Evolutionary conservation across 73 alveolate genomes (phyloP), one percentile per base, ranked within the genome.

Genomic region (Loxodes magnus): DNA sequence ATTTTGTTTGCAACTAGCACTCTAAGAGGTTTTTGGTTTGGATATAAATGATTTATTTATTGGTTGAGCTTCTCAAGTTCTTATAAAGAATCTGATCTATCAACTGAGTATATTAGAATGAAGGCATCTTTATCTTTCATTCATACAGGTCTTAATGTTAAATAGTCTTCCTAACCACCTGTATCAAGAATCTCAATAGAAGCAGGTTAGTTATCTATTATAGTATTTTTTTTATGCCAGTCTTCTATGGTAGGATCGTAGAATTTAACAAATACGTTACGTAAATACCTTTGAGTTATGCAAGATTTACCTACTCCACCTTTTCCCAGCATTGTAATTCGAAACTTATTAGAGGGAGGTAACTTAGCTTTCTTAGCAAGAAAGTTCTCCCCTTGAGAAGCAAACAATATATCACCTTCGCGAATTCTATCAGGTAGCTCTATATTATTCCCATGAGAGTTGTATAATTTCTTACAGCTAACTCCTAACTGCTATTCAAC

Each of bases 61-160:
- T n/a, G n/a, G n/a, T n/a, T n/a, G n/a, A 22, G 14, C 0, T 20
- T 6, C 5, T 22, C 41, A 4, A 42, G 23, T 6, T 28, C 4
- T 42, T 54, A 43, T n/a, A 54, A 54, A 38, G 67, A 41, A 26
- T 64, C 79, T 12, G 21, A 16, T 36, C 20, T 20, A 43, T 64
- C 67, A 14, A 64, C 38, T n/a, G 79, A 64, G 67, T 31, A 64
- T 20, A 64, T 64, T 16, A 56, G 37, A 23, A 64, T 64, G 39
- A 55, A 54, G 16, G 73, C 79, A 64, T 64, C 79, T n/a, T 22
- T 29, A 3, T 43, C 23, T 17, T 54, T 37, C 30, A 54, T 54
- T 64, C 67, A 54, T n/a, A 28, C 60, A 42, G 30, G 66, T 9
- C 30, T 39, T 30, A 54, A 17, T 27, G 64, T 23, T 23, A 15